Percentiles rank a stretch among this genome's conserved stretches.
Conservation (phyloP, 2,329 filamentous ascomycete genomes). For the Aspergillus neoniger region DNA sequence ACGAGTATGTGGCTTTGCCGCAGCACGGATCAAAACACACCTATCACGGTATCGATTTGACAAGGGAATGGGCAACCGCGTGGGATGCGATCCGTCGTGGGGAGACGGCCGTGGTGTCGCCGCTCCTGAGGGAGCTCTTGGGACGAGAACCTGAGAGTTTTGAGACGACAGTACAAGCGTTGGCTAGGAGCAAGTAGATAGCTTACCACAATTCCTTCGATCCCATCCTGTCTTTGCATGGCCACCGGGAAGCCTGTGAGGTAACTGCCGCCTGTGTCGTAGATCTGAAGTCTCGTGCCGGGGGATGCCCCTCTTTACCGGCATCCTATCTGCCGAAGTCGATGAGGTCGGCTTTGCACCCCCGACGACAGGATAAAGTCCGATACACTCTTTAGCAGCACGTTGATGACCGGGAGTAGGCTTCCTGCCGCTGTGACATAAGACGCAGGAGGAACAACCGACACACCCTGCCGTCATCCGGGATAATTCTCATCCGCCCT, state of each 20-base stretch:
- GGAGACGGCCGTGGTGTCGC: slow-evolving; percentile 48
- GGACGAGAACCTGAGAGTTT: slow-evolving; percentile 49
- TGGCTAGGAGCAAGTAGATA: slow-evolving; percentile 10
- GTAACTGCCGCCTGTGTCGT: not conserved
- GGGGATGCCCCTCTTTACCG: not conserved
- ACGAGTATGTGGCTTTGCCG: slow-evolving; percentile 46
- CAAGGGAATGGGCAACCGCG: slow-evolving; percentile 51
- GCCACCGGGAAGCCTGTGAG: not conserved
- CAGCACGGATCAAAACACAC: slow-evolving; percentile 42
- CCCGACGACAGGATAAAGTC: slow-evolving; percentile 1
- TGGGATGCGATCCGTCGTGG: slow-evolving; percentile 50
- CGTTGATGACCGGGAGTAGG: not conserved
- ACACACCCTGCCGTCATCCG: not conserved
- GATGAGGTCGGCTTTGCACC: not conserved
- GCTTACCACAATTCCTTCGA: not conserved
- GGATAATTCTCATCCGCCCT: slow-evolving; percentile 3
- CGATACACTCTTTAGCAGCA: slow-evolving; percentile 7
- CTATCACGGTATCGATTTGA: slow-evolving; percentile 38
- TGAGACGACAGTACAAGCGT: slow-evolving; percentile 34
- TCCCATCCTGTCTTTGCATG: too few species aligned
- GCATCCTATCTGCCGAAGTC: not conserved
- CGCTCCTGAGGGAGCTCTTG: slow-evolving; percentile 42
- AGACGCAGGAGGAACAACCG: not conserved
- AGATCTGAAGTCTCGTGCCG: not conserved
- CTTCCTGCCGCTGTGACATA: not conserved